Conservation (phyloP, 352 stramenopile genomes). For the Phytophthora tubulina region DNA sequence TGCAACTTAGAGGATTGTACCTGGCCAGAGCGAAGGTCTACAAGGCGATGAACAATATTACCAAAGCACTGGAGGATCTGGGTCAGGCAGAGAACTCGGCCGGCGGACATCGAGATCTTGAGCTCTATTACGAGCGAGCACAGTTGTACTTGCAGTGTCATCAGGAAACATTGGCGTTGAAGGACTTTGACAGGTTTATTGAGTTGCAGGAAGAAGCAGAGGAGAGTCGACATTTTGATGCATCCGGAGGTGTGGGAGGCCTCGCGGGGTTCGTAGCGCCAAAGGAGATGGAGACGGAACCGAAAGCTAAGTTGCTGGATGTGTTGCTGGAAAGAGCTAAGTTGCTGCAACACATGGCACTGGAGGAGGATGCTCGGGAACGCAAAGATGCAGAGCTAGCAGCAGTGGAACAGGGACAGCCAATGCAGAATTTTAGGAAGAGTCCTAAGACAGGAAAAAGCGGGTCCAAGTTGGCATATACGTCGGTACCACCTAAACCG, state of each 20-base stretch:
- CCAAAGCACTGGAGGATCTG: slow-evolving; percentile 64
- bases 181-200: slow-evolving; percentile 74
- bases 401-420: slow-evolving; percentile 57
- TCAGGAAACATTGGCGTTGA: slow-evolving; percentile 56
- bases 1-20: slow-evolving; percentile 58
- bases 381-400: slow-evolving; percentile 58
- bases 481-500: slow-evolving; percentile 27
- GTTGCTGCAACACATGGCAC: slow-evolving; percentile 61
- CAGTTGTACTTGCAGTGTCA: slow-evolving; percentile 59
- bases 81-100: slow-evolving; percentile 50
- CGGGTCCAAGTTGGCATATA: slow-evolving; percentile 17
- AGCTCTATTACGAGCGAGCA: slow-evolving; percentile 72
- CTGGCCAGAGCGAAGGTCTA: slow-evolving; percentile 67
- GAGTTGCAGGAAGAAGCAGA: slow-evolving; percentile 69
- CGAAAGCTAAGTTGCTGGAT: slow-evolving; percentile 50
- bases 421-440: slow-evolving; percentile 6
- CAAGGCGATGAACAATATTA: slow-evolving; percentile 64
- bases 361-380: slow-evolving; percentile 57
- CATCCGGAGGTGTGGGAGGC: slow-evolving; percentile 42
- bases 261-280: slow-evolving; percentile 40
- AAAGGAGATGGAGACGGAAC: slow-evolving; percentile 37
- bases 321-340: slow-evolving; percentile 68
- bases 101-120: slow-evolving; percentile 58
- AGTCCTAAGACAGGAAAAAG: slow-evolving; percentile 14
- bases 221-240: slow-evolving; percentile 48